These are phyloP conservation scores for Phytophthora aleatoria DNA, from an alignment of 352 stramenopile genomes.

Conservation along the genomic window DNA sequence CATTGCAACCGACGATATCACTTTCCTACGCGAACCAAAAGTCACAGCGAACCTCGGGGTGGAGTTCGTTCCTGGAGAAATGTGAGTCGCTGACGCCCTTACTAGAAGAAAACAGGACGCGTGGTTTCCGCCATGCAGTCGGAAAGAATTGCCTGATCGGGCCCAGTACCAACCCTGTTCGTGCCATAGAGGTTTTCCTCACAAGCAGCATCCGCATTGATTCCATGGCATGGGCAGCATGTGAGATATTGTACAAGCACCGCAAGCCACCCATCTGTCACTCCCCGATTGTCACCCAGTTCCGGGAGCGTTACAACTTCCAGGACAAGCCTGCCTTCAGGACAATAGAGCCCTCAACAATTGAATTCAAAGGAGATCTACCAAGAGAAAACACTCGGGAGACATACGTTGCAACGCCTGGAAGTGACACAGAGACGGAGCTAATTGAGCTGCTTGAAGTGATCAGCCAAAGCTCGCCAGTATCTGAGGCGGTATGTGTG, in stretches of 20 bases:
- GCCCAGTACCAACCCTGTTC: slow-evolving; percentile 11
- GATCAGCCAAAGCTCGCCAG: slow-evolving; percentile 56
- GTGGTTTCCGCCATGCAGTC: slow-evolving; percentile 30
- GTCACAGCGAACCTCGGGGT: slow-evolving; percentile 36
- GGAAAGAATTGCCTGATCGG: slow-evolving; percentile 54
- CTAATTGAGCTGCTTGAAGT: slow-evolving; percentile 53
- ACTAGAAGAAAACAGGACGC: slow-evolving; percentile 3
- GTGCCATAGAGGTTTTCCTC: slow-evolving; percentile 44
- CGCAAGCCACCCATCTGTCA: slow-evolving; percentile 59
- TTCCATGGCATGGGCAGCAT: slow-evolving; percentile 57
- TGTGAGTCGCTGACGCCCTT: slow-evolving; percentile 45
- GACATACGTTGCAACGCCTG: slow-evolving; percentile 24
- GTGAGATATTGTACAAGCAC: slow-evolving; percentile 49
- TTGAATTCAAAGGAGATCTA: background rate
- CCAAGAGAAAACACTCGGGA: background rate
- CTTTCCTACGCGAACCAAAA: slow-evolving; percentile 25
- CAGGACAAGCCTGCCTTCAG: slow-evolving; percentile 10
- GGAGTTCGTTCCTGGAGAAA: slow-evolving; percentile 54
- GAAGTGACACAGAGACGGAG: slow-evolving; percentile 45
- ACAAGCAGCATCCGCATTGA: slow-evolving; percentile 52
- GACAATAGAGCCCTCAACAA: slow-evolving; percentile 5
- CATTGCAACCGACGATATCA: slow-evolving; percentile 9
- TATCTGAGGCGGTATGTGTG: slow-evolving; percentile 50
- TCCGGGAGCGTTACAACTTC: slow-evolving; percentile 43
- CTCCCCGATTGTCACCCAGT: slow-evolving; percentile 50